phyloP scores from a whole-genome alignment of 129 eudicot species.

The Helianthus tuberosus region DNA sequence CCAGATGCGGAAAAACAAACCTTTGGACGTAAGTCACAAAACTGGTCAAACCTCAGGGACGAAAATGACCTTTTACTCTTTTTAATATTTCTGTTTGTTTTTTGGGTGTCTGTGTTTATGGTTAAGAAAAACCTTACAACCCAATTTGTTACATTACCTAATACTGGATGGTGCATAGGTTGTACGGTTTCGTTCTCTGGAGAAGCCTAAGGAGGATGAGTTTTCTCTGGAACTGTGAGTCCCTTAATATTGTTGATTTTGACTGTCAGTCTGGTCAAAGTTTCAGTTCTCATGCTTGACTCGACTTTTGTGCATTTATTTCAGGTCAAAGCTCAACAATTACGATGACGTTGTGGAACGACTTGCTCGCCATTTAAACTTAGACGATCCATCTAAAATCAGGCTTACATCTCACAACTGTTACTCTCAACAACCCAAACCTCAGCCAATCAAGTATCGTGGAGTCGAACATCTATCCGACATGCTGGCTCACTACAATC shows the following conservation, averaged over 20 bases:
- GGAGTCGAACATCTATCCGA: slow-evolving; percentile 68
- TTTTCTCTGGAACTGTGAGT: slow-evolving; percentile 72
- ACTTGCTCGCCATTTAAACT: slow-evolving; percentile 58
- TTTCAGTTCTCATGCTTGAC: not conserved
- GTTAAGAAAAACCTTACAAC: not conserved
- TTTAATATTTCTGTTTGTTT: not conserved
- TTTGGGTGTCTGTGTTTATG: not conserved
- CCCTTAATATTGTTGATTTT: slow-evolving; percentile 1
- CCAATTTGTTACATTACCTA: slow-evolving; percentile 14
- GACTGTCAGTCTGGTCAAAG: not conserved
- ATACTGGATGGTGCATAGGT: slow-evolving; percentile 41
- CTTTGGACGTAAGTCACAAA: too few relatives aligned
- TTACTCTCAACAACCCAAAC: slow-evolving; percentile 85
- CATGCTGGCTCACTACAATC: slow-evolving; percentile 85
- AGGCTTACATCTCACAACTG: slow-evolving; percentile 91
- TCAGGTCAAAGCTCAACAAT: slow-evolving; percentile 70
- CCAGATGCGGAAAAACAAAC: too few relatives aligned
- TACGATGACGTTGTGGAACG: slow-evolving; percentile 82
- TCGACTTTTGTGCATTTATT: slow-evolving; percentile 13
- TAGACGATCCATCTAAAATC: slow-evolving; percentile 77
- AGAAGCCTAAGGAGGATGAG: slow-evolving; percentile 84
- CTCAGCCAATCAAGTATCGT: slow-evolving; percentile 78
- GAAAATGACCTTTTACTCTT: too few relatives aligned
- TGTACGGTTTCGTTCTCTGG: slow-evolving; percentile 73
- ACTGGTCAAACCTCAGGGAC: too few relatives aligned